Percentiles rank a stretch among this genome's conserved stretches.
Evolutionary conservation across 2,329 filamentous ascomycete species (phyloP).

Genomic region (Trichoderma pleuroti): DNA sequence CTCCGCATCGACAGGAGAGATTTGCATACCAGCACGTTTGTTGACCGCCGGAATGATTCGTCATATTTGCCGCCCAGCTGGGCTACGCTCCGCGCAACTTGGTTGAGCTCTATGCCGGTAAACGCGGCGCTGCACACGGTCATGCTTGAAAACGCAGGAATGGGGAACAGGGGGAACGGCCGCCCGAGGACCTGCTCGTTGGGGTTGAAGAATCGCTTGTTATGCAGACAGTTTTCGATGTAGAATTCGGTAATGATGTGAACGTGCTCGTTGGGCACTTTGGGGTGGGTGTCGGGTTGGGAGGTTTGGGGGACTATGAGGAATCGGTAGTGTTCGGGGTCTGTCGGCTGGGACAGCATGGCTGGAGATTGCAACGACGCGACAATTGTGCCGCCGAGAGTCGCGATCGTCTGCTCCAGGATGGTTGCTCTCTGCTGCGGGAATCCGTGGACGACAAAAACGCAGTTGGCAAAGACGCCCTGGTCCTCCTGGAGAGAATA

Average conservation of each 20-base stretch:
- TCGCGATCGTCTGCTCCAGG: conserved; percentile 46
- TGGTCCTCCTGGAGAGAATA: conserved; percentile 21
- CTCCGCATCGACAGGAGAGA: conserved; percentile 53
- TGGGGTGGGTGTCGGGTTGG: conserved; percentile 43
- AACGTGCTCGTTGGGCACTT: conserved; percentile 36
- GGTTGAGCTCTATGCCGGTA: conserved; percentile 76
- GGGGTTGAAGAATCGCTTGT: conserved; percentile 68
- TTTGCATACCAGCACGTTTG: conserved; percentile 76
- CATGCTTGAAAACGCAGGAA: conserved; percentile 66
- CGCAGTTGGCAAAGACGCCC: conserved; percentile 52
- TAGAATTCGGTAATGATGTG: conserved; percentile 82
- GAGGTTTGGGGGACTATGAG: conserved; percentile 54
- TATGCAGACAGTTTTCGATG: conserved; percentile 82
- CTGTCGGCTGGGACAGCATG: conserved; percentile 28
- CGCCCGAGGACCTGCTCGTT: conserved; percentile 67
- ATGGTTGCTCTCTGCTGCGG: conserved; percentile 48
- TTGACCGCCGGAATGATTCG: conserved; percentile 67
- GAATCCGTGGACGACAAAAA: conserved; percentile 61
- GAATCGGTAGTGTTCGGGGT: conserved; percentile 40
- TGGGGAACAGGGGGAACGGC: conserved; percentile 69
- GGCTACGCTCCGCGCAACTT: conserved; percentile 71
- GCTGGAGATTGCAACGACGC: conserved; percentile 41
- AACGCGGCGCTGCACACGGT: conserved; percentile 80
- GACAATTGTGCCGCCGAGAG: conserved; percentile 45
- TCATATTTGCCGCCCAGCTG: conserved; percentile 79